phyloP scores from a whole-genome alignment of 805 yeast genomes.

The Babjeviella inositovora region DNA sequence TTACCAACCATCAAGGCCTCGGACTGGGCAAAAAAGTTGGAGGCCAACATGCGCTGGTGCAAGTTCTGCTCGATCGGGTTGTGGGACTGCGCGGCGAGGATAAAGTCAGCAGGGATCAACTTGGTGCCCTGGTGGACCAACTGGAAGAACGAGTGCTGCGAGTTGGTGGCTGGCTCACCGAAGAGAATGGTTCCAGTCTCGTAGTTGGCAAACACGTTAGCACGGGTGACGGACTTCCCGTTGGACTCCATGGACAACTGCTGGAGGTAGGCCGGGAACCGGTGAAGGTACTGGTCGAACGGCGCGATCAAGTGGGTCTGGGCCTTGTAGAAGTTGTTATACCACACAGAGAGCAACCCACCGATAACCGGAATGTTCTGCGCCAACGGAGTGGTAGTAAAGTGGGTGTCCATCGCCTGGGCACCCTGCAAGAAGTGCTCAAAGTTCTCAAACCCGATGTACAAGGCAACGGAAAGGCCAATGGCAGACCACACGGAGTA shows the following conservation, averaged over 20 bases:
- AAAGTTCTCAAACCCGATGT: constrained; percentile 91
- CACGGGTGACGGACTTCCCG: constrained; percentile 95
- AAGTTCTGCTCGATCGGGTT: constrained; percentile 90
- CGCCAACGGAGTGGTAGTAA: constrained; percentile 68
- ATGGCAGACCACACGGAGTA: constrained; percentile 99
- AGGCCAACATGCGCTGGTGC: constrained; percentile 97
- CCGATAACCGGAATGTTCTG: constrained; percentile 88
- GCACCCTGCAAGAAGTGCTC: constrained; percentile 91
- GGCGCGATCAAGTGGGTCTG: constrained; percentile 98
- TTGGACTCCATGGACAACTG: constrained; percentile 98
- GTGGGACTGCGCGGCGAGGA: constrained; percentile 93
- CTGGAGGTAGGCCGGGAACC: constrained; percentile 99
- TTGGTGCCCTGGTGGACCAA: constrained; percentile 98
- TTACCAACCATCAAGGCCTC: constrained; percentile 97
- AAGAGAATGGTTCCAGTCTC: constrained; percentile 92
- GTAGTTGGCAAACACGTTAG: constrained; percentile 80
- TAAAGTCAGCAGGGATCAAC: constrained; percentile 92
- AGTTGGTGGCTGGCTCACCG: constrained; percentile 98
- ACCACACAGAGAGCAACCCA: constrained; percentile 93
- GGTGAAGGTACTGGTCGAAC: constrained; percentile 94
- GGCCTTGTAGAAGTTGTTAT: constrained; percentile 95
- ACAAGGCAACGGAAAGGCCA: constrained; percentile 89
- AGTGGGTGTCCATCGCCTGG: constrained; percentile 91
- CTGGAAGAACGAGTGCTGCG: constrained; percentile 99
- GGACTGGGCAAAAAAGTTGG: constrained; percentile 96